phyloP scores from a whole-genome alignment of 176 grass and related monocot species.

The Rhynchospora pubera region DNA sequence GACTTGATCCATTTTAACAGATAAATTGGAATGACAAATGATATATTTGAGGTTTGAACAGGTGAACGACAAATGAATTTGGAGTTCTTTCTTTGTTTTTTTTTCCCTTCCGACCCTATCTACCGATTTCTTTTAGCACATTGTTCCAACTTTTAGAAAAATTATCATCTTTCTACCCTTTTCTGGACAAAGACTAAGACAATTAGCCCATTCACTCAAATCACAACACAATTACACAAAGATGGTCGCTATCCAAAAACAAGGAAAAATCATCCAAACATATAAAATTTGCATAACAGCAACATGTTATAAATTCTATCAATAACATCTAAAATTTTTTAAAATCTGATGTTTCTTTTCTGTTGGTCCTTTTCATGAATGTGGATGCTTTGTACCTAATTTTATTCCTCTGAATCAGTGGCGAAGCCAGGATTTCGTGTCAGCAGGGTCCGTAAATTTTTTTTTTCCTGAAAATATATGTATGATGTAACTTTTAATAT shows the following conservation, averaged over 20 bases:
- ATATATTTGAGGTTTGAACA: no score
- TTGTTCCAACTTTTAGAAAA: not conserved
- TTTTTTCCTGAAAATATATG: no score
- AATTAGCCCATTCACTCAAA: not conserved
- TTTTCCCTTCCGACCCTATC: not conserved
- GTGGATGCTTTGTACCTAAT: not conserved
- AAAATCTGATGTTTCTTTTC: not conserved
- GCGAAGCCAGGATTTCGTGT: no score
- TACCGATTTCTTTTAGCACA: not conserved
- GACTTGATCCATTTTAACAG: no score
- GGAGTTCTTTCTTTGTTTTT: no score
- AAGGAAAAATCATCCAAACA: not conserved
- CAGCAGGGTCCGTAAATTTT: no score
- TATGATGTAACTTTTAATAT: no score
- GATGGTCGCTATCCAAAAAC: not conserved
- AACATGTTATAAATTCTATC: not conserved
- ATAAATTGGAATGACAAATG: no score
- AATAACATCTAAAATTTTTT: not conserved
- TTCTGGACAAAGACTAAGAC: not conserved
- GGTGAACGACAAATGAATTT: no score
- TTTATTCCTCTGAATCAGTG: not conserved
- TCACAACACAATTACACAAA: no score
- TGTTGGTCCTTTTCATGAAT: not conserved
- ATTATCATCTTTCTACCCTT: not conserved
- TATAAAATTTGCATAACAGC: not conserved